Base-by-base conservation (phyloP, 495 filamentous ascomycete genomes). In the Gamarada debralockiae region DNA sequence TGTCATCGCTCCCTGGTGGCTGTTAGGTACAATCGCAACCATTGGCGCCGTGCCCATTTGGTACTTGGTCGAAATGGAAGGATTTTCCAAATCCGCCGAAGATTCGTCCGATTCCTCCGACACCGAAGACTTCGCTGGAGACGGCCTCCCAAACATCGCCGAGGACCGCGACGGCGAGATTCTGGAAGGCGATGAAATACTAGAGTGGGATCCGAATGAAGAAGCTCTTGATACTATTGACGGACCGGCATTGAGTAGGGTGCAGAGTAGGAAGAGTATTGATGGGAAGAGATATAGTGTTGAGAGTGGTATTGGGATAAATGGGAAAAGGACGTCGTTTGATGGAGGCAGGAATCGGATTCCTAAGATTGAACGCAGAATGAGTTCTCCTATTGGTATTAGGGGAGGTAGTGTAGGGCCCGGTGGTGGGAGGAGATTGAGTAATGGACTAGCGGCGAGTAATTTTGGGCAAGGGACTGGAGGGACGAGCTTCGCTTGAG, bases 1-100 rank as follows among this genome's bases (percentile, higher is more conserved):
- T 59, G 71, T 91, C 15, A 79, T 95, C 45, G 62, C 85, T 14
- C 84, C 90, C 0, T 96, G 87, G 84, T 95, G 89, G 87, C 62
- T 83, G 5, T 68, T 95, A 14, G 73, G 78, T 0, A 55, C 64
- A 1, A 67, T 93, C 36, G 74, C 83, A 0, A 47, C 76, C 6
- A 34, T 86, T 8, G 85, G 84, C 37, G 78, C 81, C 1, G 61
- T 95, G 6, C 83, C 87, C 2, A 74, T 83, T 6, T 86, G 79
- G 66, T 84, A 79, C 67, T 77, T 92, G 21, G 73, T 83, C 3
- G 92, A 97, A 62, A 81, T 81, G 29, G 84, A 92, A 20, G 89
- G 87, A 0, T 89, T 87, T 48, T 71, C 69, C n/a, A 70, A 63
- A 21, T 61, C 61, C 6, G 29, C 31, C 12, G 55, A 61, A 8